Conservation (phyloP, 2,329 filamentous ascomycete genomes). For the Orbilia brochopaga region DNA sequence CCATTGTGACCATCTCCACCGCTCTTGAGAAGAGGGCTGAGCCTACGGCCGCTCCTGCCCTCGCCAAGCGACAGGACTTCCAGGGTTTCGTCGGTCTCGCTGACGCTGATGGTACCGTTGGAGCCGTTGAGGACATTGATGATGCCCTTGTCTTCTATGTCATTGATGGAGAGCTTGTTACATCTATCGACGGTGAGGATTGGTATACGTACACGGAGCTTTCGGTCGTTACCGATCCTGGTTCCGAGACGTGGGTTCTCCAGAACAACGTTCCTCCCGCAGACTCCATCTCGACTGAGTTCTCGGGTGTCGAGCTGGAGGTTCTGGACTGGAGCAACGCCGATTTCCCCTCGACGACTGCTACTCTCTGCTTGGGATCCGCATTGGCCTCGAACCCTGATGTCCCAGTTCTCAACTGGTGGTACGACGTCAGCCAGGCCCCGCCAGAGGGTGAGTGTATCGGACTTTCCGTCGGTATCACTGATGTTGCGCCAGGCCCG, state of each 20-base stretch:
- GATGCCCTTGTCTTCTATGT: constrained; percentile 30
- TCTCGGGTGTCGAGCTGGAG: constrained; percentile 25
- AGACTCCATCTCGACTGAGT: constrained; percentile 38
- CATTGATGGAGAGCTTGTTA: constrained; percentile 35
- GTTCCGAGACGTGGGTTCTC: constrained; percentile 41
- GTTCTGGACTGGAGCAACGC: constrained; percentile 32
- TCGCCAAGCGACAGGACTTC: constrained; percentile 16
- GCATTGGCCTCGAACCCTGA: constrained; percentile 9
- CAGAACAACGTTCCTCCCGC: constrained; percentile 14
- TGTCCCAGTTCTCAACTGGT: constrained; percentile 29
- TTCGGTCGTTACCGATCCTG: constrained; percentile 27
- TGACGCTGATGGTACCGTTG: constrained; percentile 28
- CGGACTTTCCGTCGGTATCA: constrained; percentile 3
- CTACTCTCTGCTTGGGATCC: constrained; percentile 14
- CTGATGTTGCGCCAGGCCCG: constrained; percentile 8
- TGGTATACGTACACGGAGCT: constrained; percentile 42
- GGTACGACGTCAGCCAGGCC: constrained; percentile 27
- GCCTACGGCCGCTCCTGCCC: constrained; percentile 1
- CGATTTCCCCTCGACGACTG: constrained; percentile 14
- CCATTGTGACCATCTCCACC: constrained; percentile 21
- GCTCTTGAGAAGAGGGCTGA: constrained; percentile 5
- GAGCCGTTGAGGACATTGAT: constrained; percentile 3
- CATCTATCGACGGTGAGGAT: constrained; percentile 10
- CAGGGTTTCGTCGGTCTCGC: constrained; percentile 39
- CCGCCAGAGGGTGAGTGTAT: constrained; percentile 29